Evolutionary conservation across 305 asterid species (phyloP), one percentile per base, ranked within the genome.

Genomic region (Galium porrigens): DNA sequence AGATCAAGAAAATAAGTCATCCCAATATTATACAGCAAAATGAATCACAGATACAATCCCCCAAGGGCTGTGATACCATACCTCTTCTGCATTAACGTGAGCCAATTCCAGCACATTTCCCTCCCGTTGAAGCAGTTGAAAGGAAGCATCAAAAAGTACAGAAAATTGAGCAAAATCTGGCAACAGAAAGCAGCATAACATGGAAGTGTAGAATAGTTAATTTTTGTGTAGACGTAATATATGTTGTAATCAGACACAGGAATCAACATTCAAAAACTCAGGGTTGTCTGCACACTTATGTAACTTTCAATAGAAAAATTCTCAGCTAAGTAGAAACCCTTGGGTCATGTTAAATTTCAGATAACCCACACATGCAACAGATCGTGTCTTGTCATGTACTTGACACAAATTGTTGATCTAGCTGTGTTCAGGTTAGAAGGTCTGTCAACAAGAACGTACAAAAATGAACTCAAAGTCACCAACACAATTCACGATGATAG

Each of bases 91-190:
- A 62, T 77, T 75, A 52, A 72, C 32, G 51, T 58, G 88, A 33
- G 58, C 30, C 22, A 87, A 72, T 71, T 76, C 90, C 7, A 87
- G 68, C 72, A 36, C 65, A 64, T 71, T 87, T 95, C 94, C 86
- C 77, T 89, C 94, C 58, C 57, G 75, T 75, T 71, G 79, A 9
- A 92, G 83, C 61, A 86, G 64, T 22, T 87, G 87, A 73, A 84
- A 78, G 79, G 82, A 80, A 54, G 71, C 78, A 82, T 72, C 78
- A 70, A 76, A 80, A 62, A 84, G 73, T 22, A 64, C 65, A 61
- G 78, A 69, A 69, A 80, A 72, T 42, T 64, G 83, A 67, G 58
- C 79, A 74, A 44, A 68, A 74, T 85, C 98, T 91, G 84, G 64
- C 41, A 56, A 41, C 17, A 68, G 63, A 48, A 32, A 52, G 15